A percentile compares a stretch with the other conserved stretches of the same genome.
Conservation (phyloP, 306 rosid species). For the Dalbergia cultrata region DNA sequence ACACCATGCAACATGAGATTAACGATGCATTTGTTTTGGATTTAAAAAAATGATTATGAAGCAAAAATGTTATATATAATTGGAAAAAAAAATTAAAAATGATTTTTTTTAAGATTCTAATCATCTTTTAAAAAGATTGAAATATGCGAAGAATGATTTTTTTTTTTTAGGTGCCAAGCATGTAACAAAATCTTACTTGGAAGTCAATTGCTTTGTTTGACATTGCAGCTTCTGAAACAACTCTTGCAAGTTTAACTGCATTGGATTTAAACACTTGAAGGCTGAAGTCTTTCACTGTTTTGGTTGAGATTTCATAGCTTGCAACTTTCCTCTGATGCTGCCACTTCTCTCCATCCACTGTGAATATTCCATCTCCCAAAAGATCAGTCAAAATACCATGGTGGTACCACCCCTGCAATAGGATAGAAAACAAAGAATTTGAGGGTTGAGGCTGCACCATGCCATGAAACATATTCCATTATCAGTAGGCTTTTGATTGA, state of each 20-base stretch:
- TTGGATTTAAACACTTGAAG: slow-evolving; percentile 61
- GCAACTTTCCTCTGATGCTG: slow-evolving; percentile 78
- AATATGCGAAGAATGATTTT: too few species aligned
- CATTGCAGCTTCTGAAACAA: slow-evolving; percentile 64
- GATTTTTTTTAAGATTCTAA: too few species aligned
- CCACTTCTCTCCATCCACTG: slow-evolving; percentile 89
- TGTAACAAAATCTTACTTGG: slow-evolving; percentile 52
- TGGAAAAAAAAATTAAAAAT: too few species aligned
- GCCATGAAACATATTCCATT: not conserved
- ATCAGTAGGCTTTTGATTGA: not conserved
- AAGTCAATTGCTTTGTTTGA: slow-evolving; percentile 59
- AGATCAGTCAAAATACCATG: slow-evolving; percentile 72
- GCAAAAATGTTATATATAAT: too few species aligned
- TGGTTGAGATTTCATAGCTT: slow-evolving; percentile 81
- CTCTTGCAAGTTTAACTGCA: slow-evolving; percentile 69
- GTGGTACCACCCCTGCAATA: slow-evolving; percentile 69
- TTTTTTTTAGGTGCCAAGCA: not conserved
- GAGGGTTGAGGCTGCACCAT: slow-evolving; percentile 9
- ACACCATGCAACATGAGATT: slow-evolving; percentile 4
- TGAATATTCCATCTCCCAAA: slow-evolving; percentile 88
- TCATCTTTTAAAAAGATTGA: too few species aligned
- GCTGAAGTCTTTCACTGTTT: slow-evolving; percentile 68
- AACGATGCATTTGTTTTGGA: not conserved
- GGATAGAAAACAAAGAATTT: not conserved
- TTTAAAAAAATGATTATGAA: too few species aligned